Base-by-base conservation (phyloP, 2,329 filamentous ascomycete genomes). In the Paraphoma chrysanthemicola region DNA sequence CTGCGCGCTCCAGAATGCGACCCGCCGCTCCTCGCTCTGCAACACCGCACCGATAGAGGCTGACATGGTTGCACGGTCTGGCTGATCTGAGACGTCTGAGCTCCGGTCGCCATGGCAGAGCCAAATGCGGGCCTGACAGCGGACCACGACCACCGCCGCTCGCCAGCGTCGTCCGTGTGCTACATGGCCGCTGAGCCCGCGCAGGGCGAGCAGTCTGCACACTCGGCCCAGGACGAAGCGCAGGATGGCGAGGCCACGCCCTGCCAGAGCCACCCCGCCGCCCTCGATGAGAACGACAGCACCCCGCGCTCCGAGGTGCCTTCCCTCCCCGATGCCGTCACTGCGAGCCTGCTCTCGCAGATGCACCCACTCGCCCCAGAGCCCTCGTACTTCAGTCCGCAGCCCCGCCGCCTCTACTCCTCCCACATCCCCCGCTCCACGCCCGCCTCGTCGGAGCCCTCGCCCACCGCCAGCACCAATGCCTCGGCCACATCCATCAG, bases 261-360 rank as follows among this genome's bases (percentile, higher is more conserved):
- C 44, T 44, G 57, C 51, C 56, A 56, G 39, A 23, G 18, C 53
- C 44, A 36, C 8, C 8, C 11, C 10, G 14, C 8, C 53, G 45
- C 23, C 14, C 33, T 36, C 52, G 69, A 69, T 38, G 70, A 77
- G 53, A 60, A 67, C 36, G 77, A 78, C 67, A 70, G 65, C 59
- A 80, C 78, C 12, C 76, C 77, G 46, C 74, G 77, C 54, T 78
- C 77, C 6, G 78, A 79, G 63, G 59, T 73, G 45, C 77, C 77
- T 50, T 73, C 72, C 17, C 54, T 68, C 11, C 60, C 68, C 44
- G 69, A 71, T n/a, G 56, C 61, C 41, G 51, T 66, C 52, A 62
- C 62, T 45, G 60, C 66, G 39, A 54, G 57, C 18, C 56, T 66
- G 49, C 60, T 62, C 53, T 60, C 64, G 31, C 63, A 66, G 38